Evolutionary conservation across 2,329 filamentous ascomycete genomes (phyloP).

Genomic region (Pseudocercospora crystallina): DNA sequence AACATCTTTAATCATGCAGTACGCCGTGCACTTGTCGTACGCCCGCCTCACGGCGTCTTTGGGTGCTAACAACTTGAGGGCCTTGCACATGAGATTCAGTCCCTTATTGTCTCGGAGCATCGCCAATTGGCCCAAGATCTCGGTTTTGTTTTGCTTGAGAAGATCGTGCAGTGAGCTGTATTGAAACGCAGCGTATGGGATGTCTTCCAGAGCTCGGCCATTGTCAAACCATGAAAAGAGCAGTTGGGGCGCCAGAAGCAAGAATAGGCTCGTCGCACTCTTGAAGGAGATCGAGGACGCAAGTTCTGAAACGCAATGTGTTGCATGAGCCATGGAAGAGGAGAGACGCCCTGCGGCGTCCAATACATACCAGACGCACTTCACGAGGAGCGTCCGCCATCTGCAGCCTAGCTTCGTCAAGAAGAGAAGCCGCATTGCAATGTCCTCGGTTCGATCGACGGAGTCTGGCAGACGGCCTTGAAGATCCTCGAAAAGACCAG

Average conservation of each 20-base stretch:
- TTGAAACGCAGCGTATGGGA: constrained; percentile 84
- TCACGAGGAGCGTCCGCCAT: constrained; percentile 83
- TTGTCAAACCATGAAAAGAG: constrained; percentile 84
- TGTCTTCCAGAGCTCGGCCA: constrained; percentile 59
- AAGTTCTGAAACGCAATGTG: constrained; percentile 67
- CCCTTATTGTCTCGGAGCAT: constrained; percentile 74
- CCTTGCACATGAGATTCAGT: constrained; percentile 58
- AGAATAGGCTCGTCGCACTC: constrained; percentile 71
- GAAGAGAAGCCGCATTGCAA: constrained; percentile 77
- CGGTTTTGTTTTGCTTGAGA: constrained; percentile 68
- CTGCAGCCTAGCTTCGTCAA: constrained; percentile 73
- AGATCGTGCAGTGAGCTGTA: constrained; percentile 70
- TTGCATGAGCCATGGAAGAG: constrained; percentile 67
- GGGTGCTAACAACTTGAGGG: constrained; percentile 54
- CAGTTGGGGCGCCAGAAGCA: constrained; percentile 82
- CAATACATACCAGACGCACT: constrained; percentile 90
- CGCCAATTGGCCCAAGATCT: constrained; percentile 75
- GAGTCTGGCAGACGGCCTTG: constrained; percentile 75
- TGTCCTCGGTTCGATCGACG: constrained; percentile 69
- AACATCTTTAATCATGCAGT: constrained; percentile 77
- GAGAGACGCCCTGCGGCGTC: constrained; percentile 77
- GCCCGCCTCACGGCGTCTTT: constrained; percentile 62
- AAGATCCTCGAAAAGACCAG: constrained; percentile 80
- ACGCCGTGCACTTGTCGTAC: constrained; percentile 79
- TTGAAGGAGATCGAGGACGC: constrained; percentile 64